Evolutionary conservation across 345 rosid genomes (phyloP), one percentile per base, ranked within the genome.

Genomic region (Lepidium aucheri): DNA sequence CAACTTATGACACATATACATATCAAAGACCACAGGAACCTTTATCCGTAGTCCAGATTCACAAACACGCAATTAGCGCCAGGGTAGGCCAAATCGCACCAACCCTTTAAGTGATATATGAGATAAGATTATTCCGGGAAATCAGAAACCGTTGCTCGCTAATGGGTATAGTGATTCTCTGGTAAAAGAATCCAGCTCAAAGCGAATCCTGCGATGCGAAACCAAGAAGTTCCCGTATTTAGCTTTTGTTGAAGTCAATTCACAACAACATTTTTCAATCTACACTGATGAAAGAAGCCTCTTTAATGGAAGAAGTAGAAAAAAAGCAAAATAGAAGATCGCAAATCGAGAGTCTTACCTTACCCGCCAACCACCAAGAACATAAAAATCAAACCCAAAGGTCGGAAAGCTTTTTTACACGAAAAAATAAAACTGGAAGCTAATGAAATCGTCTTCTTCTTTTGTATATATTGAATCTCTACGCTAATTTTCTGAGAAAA

Each of bases 181-280:
- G 56, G 22, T 28, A 9, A 32, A 4, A 3, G 61, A 36, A 42
- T 62, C 45, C 34, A 50, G 39, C 58, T 63, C 30, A 22, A 63
- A 63, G 2, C 39, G 9, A 39, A 64, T 64, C 3, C 69, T 50
- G 69, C 30, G 15, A 65, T 28, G 32, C 32, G 7, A 51, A 52
- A 26, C 6, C 35, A 28, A 14, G 2, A 26, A 26, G 0, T 26
- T 26, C 0, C 30, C 32, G 32, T 18, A 28, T 4, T 56, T 35
- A 54, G 69, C 63, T 69, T 16, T 30, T 42, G 46, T 0, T 52
- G 13, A 61, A 53, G 68, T 70, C 74, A 70, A 60, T 60, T 69
- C 20, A 6, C 26, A 15, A 0, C 4, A 45, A 44, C 28, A 55
- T 34, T 7, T 22, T 15, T 61, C 62, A 26, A 70, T 16, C 30